A percentile compares a stretch with the other conserved stretches of the same genome.
Conservation (phyloP, 2,329 filamentous ascomycete species). For the Balansia obtecta region DNA sequence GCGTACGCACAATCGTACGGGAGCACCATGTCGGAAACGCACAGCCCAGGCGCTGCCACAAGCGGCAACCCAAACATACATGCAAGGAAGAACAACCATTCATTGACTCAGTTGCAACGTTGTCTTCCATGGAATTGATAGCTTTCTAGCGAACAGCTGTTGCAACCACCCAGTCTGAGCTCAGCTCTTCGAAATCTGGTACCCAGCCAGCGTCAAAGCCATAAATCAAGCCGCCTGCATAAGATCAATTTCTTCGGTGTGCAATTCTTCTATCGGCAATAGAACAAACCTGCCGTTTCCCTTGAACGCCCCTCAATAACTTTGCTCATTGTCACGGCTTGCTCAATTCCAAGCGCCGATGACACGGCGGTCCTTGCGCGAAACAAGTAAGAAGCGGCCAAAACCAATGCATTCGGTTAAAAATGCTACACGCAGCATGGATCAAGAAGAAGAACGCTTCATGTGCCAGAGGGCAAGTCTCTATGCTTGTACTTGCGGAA, state of each 20-base stretch:
- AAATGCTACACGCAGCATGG: not conserved
- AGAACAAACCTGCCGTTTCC: not conserved
- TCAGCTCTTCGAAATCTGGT: not conserved
- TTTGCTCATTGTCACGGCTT: not conserved
- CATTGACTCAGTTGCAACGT: no score
- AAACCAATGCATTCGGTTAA: not conserved
- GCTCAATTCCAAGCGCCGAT: not conserved
- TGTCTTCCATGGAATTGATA: not conserved
- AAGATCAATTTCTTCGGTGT: not conserved
- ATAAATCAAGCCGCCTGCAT: not conserved
- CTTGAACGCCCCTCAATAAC: not conserved
- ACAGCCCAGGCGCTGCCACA: no score
- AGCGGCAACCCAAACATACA: no score
- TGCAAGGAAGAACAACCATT: no score
- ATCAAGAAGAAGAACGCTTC: not conserved
- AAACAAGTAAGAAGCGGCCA: not conserved
- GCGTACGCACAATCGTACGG: no score
- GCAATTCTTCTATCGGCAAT: not conserved
- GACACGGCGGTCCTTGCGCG: not conserved
- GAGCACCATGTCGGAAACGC: no score
- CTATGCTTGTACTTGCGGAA: constrained; percentile 40
- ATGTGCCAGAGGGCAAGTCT: not conserved
- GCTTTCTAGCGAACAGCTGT: not conserved
- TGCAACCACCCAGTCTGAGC: not conserved
- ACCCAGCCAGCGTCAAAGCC: not conserved